phyloP scores from a whole-genome alignment of 345 rosid species.

The Sonneratia alba region DNA sequence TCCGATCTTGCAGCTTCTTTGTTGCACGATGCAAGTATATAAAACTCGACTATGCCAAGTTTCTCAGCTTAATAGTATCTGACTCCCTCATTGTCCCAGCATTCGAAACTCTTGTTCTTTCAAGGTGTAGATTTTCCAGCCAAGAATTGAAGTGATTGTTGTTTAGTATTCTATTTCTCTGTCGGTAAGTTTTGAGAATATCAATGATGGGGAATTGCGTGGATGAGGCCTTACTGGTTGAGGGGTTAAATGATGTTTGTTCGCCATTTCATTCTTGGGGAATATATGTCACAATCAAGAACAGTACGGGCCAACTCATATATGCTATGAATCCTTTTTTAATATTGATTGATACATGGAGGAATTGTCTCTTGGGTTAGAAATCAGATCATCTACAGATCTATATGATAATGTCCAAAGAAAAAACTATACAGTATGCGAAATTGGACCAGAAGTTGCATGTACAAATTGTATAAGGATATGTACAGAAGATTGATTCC shows the following conservation, averaged over 20 bases:
- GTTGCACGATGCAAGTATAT: neutral
- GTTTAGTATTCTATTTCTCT: neutral
- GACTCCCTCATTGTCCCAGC: neutral
- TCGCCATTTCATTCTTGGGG: no score
- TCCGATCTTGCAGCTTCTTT: neutral
- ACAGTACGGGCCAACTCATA: neutral
- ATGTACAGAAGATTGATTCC: neutral
- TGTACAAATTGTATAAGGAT: neutral
- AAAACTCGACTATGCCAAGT: neutral
- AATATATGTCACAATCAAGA: no score
- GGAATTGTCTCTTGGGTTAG: neutral
- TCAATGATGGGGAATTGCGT: no score
- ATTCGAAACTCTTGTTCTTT: neutral
- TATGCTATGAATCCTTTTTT: no score
- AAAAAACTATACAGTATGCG: neutral
- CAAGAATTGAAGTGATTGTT: neutral
- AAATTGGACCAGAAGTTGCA: neutral
- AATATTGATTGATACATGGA: neutral
- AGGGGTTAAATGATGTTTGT: no score
- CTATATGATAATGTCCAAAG: neutral
- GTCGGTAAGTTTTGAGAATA: no score
- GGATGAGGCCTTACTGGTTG: no score
- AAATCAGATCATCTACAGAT: neutral
- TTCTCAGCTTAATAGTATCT: no score
- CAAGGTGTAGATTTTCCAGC: neutral